Base-by-base conservation (phyloP, 495 filamentous ascomycete genomes). In the Chlorociboria aeruginascens region DNA sequence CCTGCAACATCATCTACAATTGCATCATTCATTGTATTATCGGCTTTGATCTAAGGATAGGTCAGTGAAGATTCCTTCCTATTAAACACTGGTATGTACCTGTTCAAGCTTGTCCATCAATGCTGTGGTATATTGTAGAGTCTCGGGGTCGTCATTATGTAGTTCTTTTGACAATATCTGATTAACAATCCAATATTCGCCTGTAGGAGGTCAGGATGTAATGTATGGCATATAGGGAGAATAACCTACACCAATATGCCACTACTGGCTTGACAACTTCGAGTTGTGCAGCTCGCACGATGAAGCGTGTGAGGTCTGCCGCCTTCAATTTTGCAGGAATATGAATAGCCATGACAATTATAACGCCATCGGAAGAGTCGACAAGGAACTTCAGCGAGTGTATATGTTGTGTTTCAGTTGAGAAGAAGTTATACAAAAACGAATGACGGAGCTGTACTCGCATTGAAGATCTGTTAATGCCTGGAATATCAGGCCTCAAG, bases 101-200 rank as follows among this genome's bases (percentile, higher is more conserved):
- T 79, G 69, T 63, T 98, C 92, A 48, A 98, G 71, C 65, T 89
- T 92, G 55, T 95, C 89, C 81, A 99, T 88, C 53, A 97, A 69
- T 17, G 68, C 69, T 20, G 79, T 85, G 1, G 89, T 94, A 61
- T 89, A 97, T 38, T 66, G 56, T 47, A 81, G 79, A 49, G 79
- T 77, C 55, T 92, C 89, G 35, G 81, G 74, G 60, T 89, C 82
- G 44, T 70, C 66, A 17, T 69, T 76, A 61, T 97, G 93, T 33
- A 97, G 78, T 28, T 74, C 69, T 63, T 79, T 83, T 12, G 76
- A 70, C 6, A 99, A 79, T 44, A 96, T 89, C 56, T 94, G 86
- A 54, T 96, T 87, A 49, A 93, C 84, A 32, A 90, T 86, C 77
- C 83, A 89, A 61, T 89, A 96, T 54, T 92, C 83, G 62, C 89